Evolutionary conservation across 176 grass and related monocot genomes (phyloP).

Genomic region (Rhipidocladum racemiflorum): DNA sequence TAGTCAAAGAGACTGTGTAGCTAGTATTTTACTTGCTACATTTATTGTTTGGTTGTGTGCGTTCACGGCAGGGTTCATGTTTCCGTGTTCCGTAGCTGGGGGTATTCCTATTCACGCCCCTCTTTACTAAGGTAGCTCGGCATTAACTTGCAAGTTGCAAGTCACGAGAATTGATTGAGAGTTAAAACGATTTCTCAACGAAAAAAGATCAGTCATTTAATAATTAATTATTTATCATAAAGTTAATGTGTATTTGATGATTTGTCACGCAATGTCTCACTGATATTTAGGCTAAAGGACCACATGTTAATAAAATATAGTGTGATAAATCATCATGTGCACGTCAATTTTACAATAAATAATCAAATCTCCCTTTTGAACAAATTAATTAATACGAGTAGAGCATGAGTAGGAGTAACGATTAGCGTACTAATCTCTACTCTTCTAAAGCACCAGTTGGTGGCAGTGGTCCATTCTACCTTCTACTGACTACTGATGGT

Average conservation of each 20-base stretch:
- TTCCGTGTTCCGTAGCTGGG: slow-evolving; percentile 7
- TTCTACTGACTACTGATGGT: too few species aligned
- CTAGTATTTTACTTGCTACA: not conserved
- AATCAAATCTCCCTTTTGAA: too few species aligned
- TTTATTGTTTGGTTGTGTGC: slow-evolving; percentile 5
- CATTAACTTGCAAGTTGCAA: slow-evolving; percentile 21
- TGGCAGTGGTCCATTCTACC: too few species aligned
- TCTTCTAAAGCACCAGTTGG: too few species aligned
- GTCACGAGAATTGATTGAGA: slow-evolving; percentile 33
- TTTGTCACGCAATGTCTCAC: too few species aligned
- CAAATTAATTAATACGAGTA: not conserved
- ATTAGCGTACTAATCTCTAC: not conserved
- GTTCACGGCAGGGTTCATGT: not conserved
- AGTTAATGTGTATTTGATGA: too few species aligned
- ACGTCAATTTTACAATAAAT: too few species aligned
- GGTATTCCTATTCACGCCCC: not conserved
- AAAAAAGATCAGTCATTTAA: not conserved
- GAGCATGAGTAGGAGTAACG: not conserved
- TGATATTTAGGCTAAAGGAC: too few species aligned
- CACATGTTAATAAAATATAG: too few species aligned
- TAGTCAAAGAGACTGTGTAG: not conserved
- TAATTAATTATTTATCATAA: too few species aligned
- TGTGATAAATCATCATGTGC: too few species aligned
- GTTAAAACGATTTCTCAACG: not conserved
- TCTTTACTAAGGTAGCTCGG: slow-evolving; percentile 13